Evolutionary conservation across 2,329 filamentous ascomycete species (phyloP), one percentile per base, ranked within the genome.

Genomic region (Blastomyces silverae): DNA sequence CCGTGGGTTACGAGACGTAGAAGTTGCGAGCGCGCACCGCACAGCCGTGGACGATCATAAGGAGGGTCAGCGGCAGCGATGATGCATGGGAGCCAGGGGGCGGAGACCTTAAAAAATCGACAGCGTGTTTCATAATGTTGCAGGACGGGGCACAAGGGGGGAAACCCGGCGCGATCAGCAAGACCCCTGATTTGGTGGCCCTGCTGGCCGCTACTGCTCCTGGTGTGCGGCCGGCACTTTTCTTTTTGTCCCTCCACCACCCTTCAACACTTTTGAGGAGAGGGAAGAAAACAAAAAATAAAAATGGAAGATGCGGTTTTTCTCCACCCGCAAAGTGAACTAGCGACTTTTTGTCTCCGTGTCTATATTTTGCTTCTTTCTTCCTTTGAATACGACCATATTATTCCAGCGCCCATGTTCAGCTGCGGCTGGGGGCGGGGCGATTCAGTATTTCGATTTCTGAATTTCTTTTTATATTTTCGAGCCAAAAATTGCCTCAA

Each of bases 101-200:
- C 10, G 28, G 53, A 8, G 53, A 37, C 28, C 53, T 56, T 37
- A 48, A 10, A 53, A 53, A 25, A 44, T 42, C 60, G 50, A 55
- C 62, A 55, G 62, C 52, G 62, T 46, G 62, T 63, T 63, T 63
- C 62, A 63, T 52, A 22, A 56, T 25, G 10, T 22, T 22, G 20
- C 46, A 22, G 7, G 39, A 42, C 3, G 61, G 48, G 48, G 48
- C 31, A 44, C 11, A 50, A 48, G 46, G 61, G 52, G 31, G 52
- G 61, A 57, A 63, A 22, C 48, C 56, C 34, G 61, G 37, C 15
- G 52, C 61, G 61, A 63, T 63, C 61, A 22, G 52, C 61, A 31
- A 57, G 52, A 55, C 50, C 61, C 61, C 46, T 39, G 61, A 53
- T 52, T 50, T 50, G 42, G 42, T 44, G 42, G 4, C 31, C 42